Base-by-base conservation (phyloP, 768 basidiomycete genomes). In the Naematelia encephala region DNA sequence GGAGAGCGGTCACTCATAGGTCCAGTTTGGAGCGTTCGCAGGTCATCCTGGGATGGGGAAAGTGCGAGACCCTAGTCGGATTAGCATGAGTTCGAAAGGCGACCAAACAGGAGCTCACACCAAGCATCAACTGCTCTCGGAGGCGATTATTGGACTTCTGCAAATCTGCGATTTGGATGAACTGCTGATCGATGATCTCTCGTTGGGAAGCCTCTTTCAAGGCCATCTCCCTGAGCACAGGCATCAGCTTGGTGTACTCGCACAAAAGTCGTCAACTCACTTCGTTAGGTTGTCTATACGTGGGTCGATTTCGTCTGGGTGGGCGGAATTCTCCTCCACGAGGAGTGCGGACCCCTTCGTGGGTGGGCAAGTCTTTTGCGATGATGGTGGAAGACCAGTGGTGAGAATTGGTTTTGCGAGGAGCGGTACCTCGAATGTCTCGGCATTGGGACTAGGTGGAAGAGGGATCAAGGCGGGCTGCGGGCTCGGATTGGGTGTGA, bases 131-230 rank as follows among this genome's bases (percentile, higher is more conserved):
- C 71, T 94, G 94, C 53, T 86, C 83, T 5, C 60, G 57, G 14
- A 97, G 80, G 52, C 88, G 89, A 57, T 93, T 90, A 51, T 90
- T 84, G 72, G 90, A 87, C 43, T 88, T 83, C 57, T 86, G 85
- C 81, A 67, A 65, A 47, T 67, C 67, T 1, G 63, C 74, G 22
- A 96, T 81, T 69, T 93, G 84, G 13, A 79, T 71, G 45, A 85
- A 86, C 62, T 97, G 81, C 28, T 80, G 80, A 43, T 90, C 86
- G 25, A 96, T 87, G 22, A 83, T 73, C 70, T 94, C 90, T 30
- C 85, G 84, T 73, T 98, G 94, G 29, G 85, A 81, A 3, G 90
- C 87, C 76, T 99, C 96, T 75, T 98, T 98, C 79, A 90, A 87
- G 2, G 93, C 93, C 94, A 98, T 97, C 1, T 39, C 34, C 34